Conservation (phyloP, 768 basidiomycete species). For the Hygrophorus pudorinus region DNA sequence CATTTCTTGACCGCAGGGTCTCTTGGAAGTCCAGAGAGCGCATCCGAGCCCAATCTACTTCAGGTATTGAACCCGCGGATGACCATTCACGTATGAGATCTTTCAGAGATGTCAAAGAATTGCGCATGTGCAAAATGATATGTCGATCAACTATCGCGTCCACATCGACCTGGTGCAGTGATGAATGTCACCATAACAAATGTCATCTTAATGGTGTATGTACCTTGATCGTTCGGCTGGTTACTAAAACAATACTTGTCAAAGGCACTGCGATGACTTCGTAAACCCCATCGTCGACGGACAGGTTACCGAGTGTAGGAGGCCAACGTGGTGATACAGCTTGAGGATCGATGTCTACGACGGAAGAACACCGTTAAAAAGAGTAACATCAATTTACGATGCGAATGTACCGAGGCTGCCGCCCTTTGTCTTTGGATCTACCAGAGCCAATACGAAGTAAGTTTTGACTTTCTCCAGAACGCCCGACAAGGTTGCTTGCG, state of each 20-base stretch:
- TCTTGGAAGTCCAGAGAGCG: slow-evolving; percentile 91
- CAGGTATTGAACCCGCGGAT: slow-evolving; percentile 37
- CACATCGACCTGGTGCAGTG: slow-evolving; percentile 48
- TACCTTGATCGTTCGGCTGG: slow-evolving; percentile 65
- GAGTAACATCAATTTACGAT: background rate
- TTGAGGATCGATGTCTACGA: slow-evolving; percentile 47
- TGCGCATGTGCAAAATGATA: slow-evolving; percentile 51
- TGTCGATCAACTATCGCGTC: slow-evolving; percentile 59
- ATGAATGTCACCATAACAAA: background rate
- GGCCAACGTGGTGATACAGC: slow-evolving; percentile 75
- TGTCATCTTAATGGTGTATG: background rate
- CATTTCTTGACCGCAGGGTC: slow-evolving; percentile 48
- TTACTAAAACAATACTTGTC: slow-evolving; percentile 68
- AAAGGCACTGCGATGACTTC: slow-evolving; percentile 57
- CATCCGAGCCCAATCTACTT: slow-evolving; percentile 80
- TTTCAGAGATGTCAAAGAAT: slow-evolving; percentile 41
- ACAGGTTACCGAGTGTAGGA: slow-evolving; percentile 35
- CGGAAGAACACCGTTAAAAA: background rate
- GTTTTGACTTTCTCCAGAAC: slow-evolving; percentile 38
- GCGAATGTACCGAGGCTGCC: slow-evolving; percentile 38
- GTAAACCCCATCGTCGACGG: slow-evolving; percentile 47
- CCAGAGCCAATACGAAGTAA: slow-evolving; percentile 67
- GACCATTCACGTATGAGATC: slow-evolving; percentile 49
- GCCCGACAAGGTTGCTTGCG: slow-evolving; percentile 33
- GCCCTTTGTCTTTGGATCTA: slow-evolving; percentile 50